phyloP scores from a whole-genome alignment of 768 basidiomycete genomes.

The Leccinum broughii region DNA sequence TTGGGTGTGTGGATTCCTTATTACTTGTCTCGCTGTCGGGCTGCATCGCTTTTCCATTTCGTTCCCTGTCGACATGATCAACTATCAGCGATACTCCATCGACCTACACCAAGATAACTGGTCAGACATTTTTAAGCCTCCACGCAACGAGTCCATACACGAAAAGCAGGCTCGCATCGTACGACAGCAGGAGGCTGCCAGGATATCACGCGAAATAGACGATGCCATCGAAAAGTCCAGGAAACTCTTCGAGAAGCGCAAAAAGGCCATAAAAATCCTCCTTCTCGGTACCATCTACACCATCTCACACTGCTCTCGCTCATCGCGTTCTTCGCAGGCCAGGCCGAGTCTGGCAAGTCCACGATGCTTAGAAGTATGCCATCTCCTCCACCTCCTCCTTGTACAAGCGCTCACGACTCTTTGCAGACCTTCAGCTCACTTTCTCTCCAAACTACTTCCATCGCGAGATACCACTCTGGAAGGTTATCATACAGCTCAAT shows the following conservation, averaged over 20 bases:
- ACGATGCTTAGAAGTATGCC: conserved; percentile 31
- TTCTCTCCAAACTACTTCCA: conserved; percentile 64
- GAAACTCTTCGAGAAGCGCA: conserved; percentile 26
- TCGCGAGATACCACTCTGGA: conserved; percentile 59
- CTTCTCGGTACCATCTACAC: conserved; percentile 21
- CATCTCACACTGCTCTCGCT: neutral
- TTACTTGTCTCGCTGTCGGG: neutral
- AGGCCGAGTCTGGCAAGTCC: conserved; percentile 35
- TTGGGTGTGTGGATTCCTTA: neutral
- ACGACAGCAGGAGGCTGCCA: conserved; percentile 23
- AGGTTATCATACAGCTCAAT: conserved; percentile 66
- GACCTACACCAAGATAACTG: conserved; percentile 18
- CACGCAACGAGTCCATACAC: conserved; percentile 6
- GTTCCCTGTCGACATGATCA: neutral
- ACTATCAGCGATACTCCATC: neutral
- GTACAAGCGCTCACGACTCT: neutral
- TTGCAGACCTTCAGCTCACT: conserved; percentile 64
- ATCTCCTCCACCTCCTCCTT: neutral
- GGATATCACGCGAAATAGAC: conserved; percentile 30
- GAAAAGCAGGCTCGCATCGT: conserved; percentile 15
- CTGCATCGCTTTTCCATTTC: neutral
- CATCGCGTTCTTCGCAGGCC: conserved; percentile 14
- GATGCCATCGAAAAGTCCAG: conserved; percentile 28
- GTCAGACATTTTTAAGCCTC: conserved; percentile 26
- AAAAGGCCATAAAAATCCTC: conserved; percentile 30